Percentiles rank a stretch among this genome's conserved stretches.
Conservation (phyloP, 169 alveolate genomes). For the Eimeria necatrix region DNA sequence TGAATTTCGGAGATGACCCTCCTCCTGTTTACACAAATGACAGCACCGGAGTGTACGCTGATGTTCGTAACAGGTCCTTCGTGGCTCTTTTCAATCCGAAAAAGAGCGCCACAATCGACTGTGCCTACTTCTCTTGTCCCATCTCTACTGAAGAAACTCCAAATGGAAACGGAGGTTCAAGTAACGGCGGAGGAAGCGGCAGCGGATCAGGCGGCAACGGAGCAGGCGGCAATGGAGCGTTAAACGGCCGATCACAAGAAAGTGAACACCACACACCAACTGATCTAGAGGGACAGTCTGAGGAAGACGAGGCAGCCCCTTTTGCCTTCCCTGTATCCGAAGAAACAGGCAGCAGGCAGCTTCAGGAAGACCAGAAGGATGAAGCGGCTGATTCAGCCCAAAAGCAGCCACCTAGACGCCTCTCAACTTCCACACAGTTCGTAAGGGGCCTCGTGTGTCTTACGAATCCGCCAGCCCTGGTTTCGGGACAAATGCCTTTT, state of each 20-base stretch:
- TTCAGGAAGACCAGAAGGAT: too few species aligned
- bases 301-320: not conserved
- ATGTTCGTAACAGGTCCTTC: not conserved
- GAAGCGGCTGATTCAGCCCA: not conserved
- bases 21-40: not conserved
- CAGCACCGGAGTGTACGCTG: not conserved
- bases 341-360: not conserved
- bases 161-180: too few species aligned
- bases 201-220: too few species aligned
- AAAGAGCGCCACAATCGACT: not conserved
- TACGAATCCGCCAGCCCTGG: conserved; percentile 40
- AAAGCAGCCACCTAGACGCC: not conserved
- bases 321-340: not conserved
- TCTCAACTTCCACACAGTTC: not conserved
- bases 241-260: too few species aligned
- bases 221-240: too few species aligned
- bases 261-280: not conserved
- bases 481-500: not conserved
- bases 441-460: conserved; percentile 7
- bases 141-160: not conserved
- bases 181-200: too few species aligned
- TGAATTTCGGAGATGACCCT: not conserved
- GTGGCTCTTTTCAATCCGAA: not conserved
- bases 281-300: not conserved
- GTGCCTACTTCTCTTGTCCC: conserved; percentile 28